Evolutionary conservation across 1,284 basidiomycete genomes (phyloP).

Genomic region (Apiotrichum brassicae): DNA sequence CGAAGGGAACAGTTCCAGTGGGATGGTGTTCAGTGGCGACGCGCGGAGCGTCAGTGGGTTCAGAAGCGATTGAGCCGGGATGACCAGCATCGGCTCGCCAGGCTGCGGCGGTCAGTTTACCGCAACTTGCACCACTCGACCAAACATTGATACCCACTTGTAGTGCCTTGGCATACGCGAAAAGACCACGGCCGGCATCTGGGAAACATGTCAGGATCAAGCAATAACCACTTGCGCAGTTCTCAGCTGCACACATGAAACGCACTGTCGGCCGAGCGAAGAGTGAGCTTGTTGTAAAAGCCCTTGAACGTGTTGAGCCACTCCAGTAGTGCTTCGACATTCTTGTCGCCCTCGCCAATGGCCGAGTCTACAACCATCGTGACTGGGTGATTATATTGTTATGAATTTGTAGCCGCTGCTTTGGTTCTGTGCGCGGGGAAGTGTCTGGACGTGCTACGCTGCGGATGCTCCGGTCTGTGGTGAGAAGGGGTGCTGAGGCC

Average conservation of each 20-base stretch:
- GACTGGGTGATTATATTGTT: too few relatives aligned
- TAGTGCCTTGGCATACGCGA: conserved; percentile 13
- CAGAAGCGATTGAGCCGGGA: conserved; percentile 63
- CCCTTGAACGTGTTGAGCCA: conserved; percentile 19
- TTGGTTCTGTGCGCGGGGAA: too few relatives aligned
- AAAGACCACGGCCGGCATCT: conserved; percentile 22
- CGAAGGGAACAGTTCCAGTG: conserved; percentile 30
- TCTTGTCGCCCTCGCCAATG: too few relatives aligned
- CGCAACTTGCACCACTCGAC: background rate
- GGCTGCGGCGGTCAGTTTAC: conserved; percentile 44
- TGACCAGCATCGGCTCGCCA: conserved; percentile 56
- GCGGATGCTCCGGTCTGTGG: too few relatives aligned
- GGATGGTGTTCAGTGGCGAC: conserved; percentile 25
- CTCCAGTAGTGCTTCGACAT: conserved; percentile 5
- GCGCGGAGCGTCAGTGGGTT: conserved; percentile 58
- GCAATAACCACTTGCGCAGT: too few relatives aligned
- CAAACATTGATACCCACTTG: conserved; percentile 3
- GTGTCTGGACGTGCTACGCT: too few relatives aligned
- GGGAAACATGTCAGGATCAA: too few relatives aligned
- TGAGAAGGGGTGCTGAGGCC: too few relatives aligned
- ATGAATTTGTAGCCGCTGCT: too few relatives aligned
- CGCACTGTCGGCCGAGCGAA: conserved; percentile 4
- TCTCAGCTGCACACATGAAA: background rate
- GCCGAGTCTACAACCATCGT: too few relatives aligned
- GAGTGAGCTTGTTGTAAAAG: conserved; percentile 16